Conservation (phyloP, 495 filamentous ascomycete genomes). For the Tuber brumale region DNA sequence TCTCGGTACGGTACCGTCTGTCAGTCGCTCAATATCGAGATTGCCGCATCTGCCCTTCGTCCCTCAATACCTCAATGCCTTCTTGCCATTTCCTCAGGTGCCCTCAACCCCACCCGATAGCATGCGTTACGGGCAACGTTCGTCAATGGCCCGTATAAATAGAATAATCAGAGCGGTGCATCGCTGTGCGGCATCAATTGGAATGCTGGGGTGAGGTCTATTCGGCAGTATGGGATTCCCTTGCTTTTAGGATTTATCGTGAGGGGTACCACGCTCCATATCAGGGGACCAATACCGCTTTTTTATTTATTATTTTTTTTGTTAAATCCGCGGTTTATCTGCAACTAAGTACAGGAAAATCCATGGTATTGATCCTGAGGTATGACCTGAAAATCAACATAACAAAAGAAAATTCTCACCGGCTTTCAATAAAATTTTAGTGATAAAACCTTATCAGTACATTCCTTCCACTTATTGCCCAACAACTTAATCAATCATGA, state of each 20-base stretch:
- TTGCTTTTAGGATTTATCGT: not conserved
- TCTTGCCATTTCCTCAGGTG: not conserved
- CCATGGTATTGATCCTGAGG: too few species aligned
- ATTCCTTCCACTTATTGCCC: too few species aligned
- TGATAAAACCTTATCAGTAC: too few species aligned
- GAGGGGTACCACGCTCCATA: not conserved
- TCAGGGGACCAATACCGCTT: not conserved
- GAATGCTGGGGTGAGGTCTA: not conserved
- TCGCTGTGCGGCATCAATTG: not conserved
- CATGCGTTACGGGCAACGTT: not conserved
- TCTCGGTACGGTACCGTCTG: not conserved
- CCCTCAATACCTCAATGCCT: not conserved
- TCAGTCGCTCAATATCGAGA: not conserved
- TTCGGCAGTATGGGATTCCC: not conserved
- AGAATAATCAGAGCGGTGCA: not conserved
- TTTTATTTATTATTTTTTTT: too few species aligned
- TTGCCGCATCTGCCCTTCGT: not conserved
- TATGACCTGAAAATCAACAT: too few species aligned
- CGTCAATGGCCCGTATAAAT: not conserved
- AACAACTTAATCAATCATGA: too few species aligned
- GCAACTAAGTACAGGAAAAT: too few species aligned
- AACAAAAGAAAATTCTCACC: too few species aligned
- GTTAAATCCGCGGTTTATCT: too few species aligned
- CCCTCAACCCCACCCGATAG: not conserved
- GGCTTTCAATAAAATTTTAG: too few species aligned